phyloP scores from a whole-genome alignment of 176 grass and related monocot genomes.

The Zizania latifolia region DNA sequence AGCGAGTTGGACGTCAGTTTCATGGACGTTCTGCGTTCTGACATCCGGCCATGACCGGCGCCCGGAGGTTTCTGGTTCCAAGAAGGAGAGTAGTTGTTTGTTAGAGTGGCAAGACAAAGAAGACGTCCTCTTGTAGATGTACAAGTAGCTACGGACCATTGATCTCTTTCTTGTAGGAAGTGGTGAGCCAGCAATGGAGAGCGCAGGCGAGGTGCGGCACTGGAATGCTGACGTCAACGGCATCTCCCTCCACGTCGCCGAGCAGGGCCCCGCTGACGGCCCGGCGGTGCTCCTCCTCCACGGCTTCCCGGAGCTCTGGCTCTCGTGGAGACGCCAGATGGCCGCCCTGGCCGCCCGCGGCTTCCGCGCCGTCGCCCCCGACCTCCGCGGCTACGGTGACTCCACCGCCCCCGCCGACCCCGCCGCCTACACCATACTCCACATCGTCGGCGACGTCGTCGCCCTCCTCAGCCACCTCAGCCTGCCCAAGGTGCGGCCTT shows the following conservation, averaged over 20 bases:
- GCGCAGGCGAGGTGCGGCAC: slow-evolving; percentile 39
- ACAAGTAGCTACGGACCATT: too few relatives aligned
- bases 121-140: too few relatives aligned
- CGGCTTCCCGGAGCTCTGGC: slow-evolving; percentile 70
- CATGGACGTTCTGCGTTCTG: too few relatives aligned
- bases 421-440: slow-evolving; percentile 36
- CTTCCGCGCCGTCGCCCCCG: slow-evolving; percentile 48
- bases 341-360: slow-evolving; percentile 37
- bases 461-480: slow-evolving; percentile 41
- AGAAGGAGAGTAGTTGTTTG: too few relatives aligned
- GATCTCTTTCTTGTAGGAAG: too few relatives aligned
- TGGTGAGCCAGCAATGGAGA: slow-evolving; percentile 5
- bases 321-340: slow-evolving; percentile 66
- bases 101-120: too few relatives aligned
- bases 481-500: slow-evolving; percentile 31
- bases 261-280: slow-evolving; percentile 30
- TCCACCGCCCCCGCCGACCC: slow-evolving; percentile 32
- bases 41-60: too few relatives aligned
- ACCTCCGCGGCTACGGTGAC: slow-evolving; percentile 54
- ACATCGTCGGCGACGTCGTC: slow-evolving; percentile 49
- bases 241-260: slow-evolving; percentile 49
- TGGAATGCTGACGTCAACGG: slow-evolving; percentile 40
- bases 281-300: slow-evolving; percentile 51
- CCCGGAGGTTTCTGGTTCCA: too few relatives aligned
- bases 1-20: too few relatives aligned